Percentiles rank a stretch among this genome's conserved stretches.
phyloP scores from a whole-genome alignment of 2,329 filamentous ascomycete genomes.

The Onygena corvina region DNA sequence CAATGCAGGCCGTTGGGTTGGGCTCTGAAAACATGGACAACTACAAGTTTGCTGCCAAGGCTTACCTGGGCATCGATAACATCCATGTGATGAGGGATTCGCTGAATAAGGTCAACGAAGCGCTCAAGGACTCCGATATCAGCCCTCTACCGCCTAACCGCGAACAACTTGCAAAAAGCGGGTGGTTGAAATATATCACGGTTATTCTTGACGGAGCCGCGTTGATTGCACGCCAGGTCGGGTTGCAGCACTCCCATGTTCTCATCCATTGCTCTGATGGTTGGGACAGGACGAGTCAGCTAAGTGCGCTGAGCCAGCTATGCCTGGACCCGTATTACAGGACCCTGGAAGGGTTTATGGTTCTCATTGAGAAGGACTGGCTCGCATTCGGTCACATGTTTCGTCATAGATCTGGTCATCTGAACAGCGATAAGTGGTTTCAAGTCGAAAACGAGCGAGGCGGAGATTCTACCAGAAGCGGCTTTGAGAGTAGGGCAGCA shows the following conservation, averaged over 20 bases:
- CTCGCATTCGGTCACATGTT: constrained; percentile 98
- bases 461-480: constrained; percentile 34
- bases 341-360: constrained; percentile 86
- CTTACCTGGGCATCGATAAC: constrained; percentile 91
- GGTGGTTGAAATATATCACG: constrained; percentile 82
- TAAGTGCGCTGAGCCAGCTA: constrained; percentile 81
- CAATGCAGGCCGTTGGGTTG: constrained; percentile 84
- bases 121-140: constrained; percentile 84
- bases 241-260: constrained; percentile 85
- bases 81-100: constrained; percentile 97
- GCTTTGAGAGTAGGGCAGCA: constrained; percentile 34
- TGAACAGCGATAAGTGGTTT: constrained; percentile 93
- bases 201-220: constrained; percentile 73
- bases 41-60: constrained; percentile 83
- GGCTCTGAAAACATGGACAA: constrained; percentile 97
- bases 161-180: constrained; percentile 68
- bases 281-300: constrained; percentile 93
- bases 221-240: constrained; percentile 75
- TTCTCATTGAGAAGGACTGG: constrained; percentile 95
- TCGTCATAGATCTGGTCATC: constrained; percentile 72
- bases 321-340: constrained; percentile 93
- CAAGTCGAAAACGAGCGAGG: constrained; percentile 68
- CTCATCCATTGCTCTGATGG: constrained; percentile 97
- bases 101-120: constrained; percentile 73
- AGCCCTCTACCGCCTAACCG: constrained; percentile 69